Percentiles rank a stretch among this genome's conserved stretches.
Evolutionary conservation across 148 eudicot species (phyloP).

Genomic region (Camellia japonica): DNA sequence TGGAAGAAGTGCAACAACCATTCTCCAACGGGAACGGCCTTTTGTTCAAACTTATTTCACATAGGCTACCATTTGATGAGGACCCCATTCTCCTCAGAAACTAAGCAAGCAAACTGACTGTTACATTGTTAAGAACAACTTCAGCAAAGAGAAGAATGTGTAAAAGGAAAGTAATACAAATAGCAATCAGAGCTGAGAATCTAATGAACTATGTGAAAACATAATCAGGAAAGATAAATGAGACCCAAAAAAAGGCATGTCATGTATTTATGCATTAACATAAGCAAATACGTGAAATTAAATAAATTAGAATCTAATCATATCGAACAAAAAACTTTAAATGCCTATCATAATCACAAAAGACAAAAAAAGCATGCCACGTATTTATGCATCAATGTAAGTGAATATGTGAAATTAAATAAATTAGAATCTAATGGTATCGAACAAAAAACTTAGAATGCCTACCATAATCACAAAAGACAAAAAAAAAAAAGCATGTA

Average conservation of each 20-base stretch:
- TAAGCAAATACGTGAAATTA: not conserved
- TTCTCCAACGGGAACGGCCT: constrained; percentile 36
- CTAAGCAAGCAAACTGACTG: not conserved
- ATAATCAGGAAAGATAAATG: not conserved
- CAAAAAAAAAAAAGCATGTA: too few species aligned
- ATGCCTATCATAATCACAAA: too few species aligned
- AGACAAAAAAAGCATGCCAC: too few species aligned
- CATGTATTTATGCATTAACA: not conserved
- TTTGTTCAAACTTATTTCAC: constrained; percentile 27
- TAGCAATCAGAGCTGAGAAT: not conserved
- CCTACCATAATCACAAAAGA: too few species aligned
- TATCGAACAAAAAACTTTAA: not conserved
- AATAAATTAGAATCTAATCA: not conserved
- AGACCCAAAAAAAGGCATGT: not conserved
- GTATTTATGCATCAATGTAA: too few species aligned
- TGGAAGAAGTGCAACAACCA: constrained; percentile 26
- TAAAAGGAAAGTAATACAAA: not conserved
- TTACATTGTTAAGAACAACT: not conserved
- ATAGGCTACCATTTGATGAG: constrained; percentile 16
- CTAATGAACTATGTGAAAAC: not conserved
- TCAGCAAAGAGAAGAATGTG: not conserved
- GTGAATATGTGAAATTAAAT: too few species aligned
- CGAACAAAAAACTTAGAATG: too few species aligned
- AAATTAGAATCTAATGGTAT: too few species aligned
- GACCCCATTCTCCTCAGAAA: constrained; percentile 28